Conservation (phyloP, 768 basidiomycete species). For the Serendipita sp. region DNA sequence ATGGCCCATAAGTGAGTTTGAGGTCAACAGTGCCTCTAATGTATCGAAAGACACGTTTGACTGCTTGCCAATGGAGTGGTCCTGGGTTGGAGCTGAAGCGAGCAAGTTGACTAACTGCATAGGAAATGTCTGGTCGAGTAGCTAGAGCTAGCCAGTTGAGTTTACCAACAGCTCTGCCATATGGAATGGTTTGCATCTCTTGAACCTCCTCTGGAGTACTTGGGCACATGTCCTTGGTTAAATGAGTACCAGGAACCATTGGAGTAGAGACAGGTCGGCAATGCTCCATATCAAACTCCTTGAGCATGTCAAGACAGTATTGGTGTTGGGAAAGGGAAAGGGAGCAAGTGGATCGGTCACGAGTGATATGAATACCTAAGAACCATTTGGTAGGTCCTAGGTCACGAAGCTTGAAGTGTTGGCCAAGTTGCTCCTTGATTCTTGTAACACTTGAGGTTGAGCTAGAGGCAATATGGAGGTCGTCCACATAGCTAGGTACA, state of each 20-base stretch:
- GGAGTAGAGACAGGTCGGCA: constrained; percentile 12
- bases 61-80: constrained; percentile 8
- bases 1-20: background rate
- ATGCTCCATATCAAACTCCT: constrained; percentile 10
- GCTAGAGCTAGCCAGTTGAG: constrained; percentile 8
- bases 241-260: constrained; percentile 10
- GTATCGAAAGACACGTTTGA: constrained; percentile 7
- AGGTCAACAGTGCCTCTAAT: background rate
- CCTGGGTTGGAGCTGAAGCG: constrained; percentile 11
- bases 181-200: constrained; percentile 13
- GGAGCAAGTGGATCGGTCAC: constrained; percentile 7
- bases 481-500: constrained; percentile 17
- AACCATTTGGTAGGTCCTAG: constrained; percentile 7
- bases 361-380: constrained; percentile 15
- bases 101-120: constrained; percentile 7
- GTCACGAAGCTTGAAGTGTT: background rate
- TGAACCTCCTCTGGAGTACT: constrained; percentile 8
- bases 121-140: constrained; percentile 11
- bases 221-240: constrained; percentile 10
- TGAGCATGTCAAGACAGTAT: constrained; percentile 13
- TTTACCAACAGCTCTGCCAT: constrained; percentile 11
- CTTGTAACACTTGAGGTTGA: constrained; percentile 11
- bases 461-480: constrained; percentile 19
- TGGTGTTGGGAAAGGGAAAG: constrained; percentile 13
- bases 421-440: background rate